Percentiles rank a stretch among this genome's conserved stretches.
Evolutionary conservation across 2,329 filamentous ascomycete species (phyloP).

Genomic region (Phaeomoniella chlamydospora): DNA sequence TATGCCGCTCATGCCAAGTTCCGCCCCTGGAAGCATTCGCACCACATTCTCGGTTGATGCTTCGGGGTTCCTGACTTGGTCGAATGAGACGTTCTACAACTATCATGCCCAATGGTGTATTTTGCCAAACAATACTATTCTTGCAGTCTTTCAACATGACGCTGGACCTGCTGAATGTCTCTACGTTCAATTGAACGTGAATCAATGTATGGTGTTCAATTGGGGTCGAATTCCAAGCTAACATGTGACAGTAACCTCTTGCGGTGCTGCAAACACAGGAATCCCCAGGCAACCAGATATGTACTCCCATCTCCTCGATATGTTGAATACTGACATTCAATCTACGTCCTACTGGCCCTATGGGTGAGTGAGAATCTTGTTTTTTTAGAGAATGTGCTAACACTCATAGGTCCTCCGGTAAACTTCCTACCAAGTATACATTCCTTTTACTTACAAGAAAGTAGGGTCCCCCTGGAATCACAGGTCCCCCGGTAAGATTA

Average conservation of each 20-base stretch:
- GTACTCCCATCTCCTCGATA: not conserved
- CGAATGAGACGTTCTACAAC: constrained; percentile 8
- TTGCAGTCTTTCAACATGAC: constrained; percentile 8
- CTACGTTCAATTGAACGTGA: constrained; percentile 8
- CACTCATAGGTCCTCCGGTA: too few relatives aligned
- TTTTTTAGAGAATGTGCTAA: too few relatives aligned
- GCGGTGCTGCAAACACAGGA: too few relatives aligned
- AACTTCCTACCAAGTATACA: too few relatives aligned
- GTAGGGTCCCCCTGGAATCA: too few relatives aligned
- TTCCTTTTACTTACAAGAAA: too few relatives aligned
- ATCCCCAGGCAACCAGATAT: too few relatives aligned
- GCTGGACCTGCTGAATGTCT: constrained; percentile 7
- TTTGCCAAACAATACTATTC: constrained; percentile 6
- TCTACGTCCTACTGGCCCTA: not conserved
- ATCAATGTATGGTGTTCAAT: too few relatives aligned
- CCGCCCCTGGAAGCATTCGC: constrained; percentile 7
- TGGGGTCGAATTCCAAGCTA: too few relatives aligned
- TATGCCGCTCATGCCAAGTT: constrained; percentile 7
- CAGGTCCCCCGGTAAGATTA: too few relatives aligned
- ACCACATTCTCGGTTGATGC: constrained; percentile 9
- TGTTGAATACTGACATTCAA: not conserved
- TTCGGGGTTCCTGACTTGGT: constrained; percentile 8
- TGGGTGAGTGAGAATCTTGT: too few relatives aligned
- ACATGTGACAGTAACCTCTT: too few relatives aligned
- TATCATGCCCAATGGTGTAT: constrained; percentile 9